Evolutionary conservation across 306 rosid genomes (phyloP).

Genomic region (Sicyos edulis): DNA sequence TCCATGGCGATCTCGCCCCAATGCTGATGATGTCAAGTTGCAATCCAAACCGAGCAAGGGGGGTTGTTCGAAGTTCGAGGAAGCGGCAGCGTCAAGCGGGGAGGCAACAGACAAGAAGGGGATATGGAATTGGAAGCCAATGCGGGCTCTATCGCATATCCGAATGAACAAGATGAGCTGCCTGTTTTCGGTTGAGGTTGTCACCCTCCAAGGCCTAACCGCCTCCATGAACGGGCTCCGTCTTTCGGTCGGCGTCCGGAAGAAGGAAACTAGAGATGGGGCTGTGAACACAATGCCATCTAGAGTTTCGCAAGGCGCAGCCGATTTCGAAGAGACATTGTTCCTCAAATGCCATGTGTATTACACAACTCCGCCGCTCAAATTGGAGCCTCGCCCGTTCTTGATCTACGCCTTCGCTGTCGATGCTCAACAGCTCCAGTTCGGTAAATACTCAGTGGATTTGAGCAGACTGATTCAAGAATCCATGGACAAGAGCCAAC

Average conservation of each 20-base stretch:
- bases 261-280: slow-evolving; percentile 93
- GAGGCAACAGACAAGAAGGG: slow-evolving; percentile 45
- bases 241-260: slow-evolving; percentile 67
- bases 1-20: slow-evolving; percentile 74
- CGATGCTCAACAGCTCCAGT: slow-evolving; percentile 83
- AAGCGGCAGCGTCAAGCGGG: slow-evolving; percentile 30
- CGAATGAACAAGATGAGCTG: slow-evolving; percentile 82
- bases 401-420: slow-evolving; percentile 69
- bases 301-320: slow-evolving; percentile 79
- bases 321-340: slow-evolving; percentile 93
- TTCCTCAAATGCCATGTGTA: slow-evolving; percentile 76
- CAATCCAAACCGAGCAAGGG: slow-evolving; percentile 9
- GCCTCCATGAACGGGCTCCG: slow-evolving; percentile 91
- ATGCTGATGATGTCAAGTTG: slow-evolving; percentile 36
- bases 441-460: slow-evolving; percentile 68
- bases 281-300: slow-evolving; percentile 94
- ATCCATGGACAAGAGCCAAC: slow-evolving; percentile 55
- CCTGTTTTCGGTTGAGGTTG: slow-evolving; percentile 78
- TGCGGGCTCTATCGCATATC: slow-evolving; percentile 78
- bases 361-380: slow-evolving; percentile 39
- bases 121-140: slow-evolving; percentile 94
- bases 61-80: slow-evolving; percentile 24
- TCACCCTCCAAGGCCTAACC: slow-evolving; percentile 77
- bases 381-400: slow-evolving; percentile 80
- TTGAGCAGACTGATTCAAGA: slow-evolving; percentile 62